Conservation (phyloP, 345 rosid genomes). For the Populus euphratica region DNA sequence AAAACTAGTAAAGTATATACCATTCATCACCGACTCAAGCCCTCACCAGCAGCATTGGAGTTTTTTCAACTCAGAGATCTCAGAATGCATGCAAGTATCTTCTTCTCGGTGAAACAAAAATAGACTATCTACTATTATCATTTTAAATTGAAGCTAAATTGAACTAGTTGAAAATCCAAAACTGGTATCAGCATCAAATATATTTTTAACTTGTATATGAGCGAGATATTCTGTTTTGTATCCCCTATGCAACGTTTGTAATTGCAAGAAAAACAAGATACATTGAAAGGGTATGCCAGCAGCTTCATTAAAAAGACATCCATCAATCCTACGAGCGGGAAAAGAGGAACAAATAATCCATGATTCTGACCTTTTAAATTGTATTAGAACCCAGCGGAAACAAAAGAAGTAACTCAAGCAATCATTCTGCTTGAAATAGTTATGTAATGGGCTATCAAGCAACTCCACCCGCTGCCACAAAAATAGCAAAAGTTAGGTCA, state of each 20-base stretch:
- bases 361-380: conserved; percentile 79
- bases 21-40: background rate
- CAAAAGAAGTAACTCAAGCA: conserved; percentile 99
- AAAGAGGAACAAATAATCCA: background rate
- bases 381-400: conserved; percentile 96
- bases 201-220: background rate
- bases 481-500: conserved; percentile 13
- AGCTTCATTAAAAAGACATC: background rate
- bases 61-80: background rate
- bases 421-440: conserved; percentile 86
- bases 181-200: background rate
- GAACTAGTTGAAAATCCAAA: background rate
- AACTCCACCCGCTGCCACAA: conserved; percentile 83
- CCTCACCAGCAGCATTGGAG: background rate
- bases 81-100: background rate
- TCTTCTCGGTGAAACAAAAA: background rate
- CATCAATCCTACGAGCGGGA: background rate
- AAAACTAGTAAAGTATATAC: background rate
- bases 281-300: background rate
- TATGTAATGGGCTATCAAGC: conserved; percentile 79
- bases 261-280: background rate
- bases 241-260: background rate
- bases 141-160: background rate
- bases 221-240: background rate
- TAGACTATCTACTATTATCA: background rate